phyloP scores from a whole-genome alignment of 2,329 filamentous ascomycete genomes.

The Sporothrix inflata region DNA sequence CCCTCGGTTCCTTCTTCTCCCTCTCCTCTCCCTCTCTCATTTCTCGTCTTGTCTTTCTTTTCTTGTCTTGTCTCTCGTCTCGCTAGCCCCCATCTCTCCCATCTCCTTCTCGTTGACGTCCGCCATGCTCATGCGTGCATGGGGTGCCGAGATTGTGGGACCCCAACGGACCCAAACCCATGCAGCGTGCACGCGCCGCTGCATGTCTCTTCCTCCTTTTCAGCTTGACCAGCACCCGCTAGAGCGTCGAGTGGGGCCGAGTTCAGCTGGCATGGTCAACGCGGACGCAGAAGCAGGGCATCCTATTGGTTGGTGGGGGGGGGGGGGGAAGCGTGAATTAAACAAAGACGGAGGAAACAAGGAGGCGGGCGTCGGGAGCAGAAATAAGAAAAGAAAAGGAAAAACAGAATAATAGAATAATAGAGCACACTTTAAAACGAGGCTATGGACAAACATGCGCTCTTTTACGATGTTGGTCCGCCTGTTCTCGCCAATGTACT shows the following conservation, averaged over 20 bases:
- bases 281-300: neutral
- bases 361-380: neutral
- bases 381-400: neutral
- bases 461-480: neutral
- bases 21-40: neutral
- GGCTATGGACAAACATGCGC: neutral
- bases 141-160: slow-evolving; percentile 19
- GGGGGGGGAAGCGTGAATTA: neutral
- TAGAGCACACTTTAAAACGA: neutral
- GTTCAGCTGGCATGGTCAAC: slow-evolving; percentile 33
- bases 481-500: neutral
- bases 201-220: slow-evolving; percentile 26
- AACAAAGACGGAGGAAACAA: neutral
- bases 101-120: neutral
- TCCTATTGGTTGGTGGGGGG: slow-evolving; percentile 27
- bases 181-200: slow-evolving; percentile 21
- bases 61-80: neutral
- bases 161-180: neutral
- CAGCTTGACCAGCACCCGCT: slow-evolving; percentile 30
- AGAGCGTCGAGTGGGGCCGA: slow-evolving; percentile 24
- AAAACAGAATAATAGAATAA: neutral
- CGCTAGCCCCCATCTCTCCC: neutral
- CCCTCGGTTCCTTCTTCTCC: neutral
- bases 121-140: neutral
- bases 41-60: neutral